Conservation (phyloP, 768 basidiomycete genomes). For the Boletus rufocinnamomeus region DNA sequence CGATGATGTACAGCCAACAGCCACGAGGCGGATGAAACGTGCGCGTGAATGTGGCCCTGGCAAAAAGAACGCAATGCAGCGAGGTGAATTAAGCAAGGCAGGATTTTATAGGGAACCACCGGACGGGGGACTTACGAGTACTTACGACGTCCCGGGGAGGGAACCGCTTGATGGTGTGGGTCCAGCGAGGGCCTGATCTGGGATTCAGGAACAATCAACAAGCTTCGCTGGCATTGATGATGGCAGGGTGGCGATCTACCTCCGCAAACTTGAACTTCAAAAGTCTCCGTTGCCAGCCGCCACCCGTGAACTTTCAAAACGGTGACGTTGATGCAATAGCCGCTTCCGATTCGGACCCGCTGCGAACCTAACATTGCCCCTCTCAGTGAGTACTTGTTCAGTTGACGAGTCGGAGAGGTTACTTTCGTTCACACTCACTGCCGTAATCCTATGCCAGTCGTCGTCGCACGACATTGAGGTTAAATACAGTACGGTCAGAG, state of each 20-base stretch:
- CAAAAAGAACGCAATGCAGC: constrained; percentile 10
- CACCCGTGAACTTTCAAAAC: constrained; percentile 1
- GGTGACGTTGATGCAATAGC: background rate
- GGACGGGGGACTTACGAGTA: background rate
- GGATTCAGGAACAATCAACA: constrained; percentile 14
- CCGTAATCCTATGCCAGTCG: background rate
- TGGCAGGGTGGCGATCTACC: constrained; percentile 17
- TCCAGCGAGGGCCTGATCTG: constrained; percentile 8
- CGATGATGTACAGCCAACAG: background rate
- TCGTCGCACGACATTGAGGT: too few species aligned
- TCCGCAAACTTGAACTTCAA: constrained; percentile 12
- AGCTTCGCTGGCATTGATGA: background rate
- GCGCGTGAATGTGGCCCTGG: constrained; percentile 11
- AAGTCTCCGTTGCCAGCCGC: background rate
- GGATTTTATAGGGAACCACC: background rate
- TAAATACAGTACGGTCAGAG: too few species aligned
- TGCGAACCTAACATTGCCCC: background rate
- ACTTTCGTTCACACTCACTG: background rate
- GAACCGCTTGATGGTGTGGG: constrained; percentile 5
- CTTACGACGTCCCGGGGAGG: background rate
- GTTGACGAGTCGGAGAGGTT: too few species aligned
- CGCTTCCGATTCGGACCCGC: constrained; percentile 19
- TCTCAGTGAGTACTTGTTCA: background rate
- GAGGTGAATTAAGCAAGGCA: constrained; percentile 11
- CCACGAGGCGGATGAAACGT: constrained; percentile 18